Conservation (phyloP, 345 rosid genomes). For the Gossypium ekmanianum region DNA sequence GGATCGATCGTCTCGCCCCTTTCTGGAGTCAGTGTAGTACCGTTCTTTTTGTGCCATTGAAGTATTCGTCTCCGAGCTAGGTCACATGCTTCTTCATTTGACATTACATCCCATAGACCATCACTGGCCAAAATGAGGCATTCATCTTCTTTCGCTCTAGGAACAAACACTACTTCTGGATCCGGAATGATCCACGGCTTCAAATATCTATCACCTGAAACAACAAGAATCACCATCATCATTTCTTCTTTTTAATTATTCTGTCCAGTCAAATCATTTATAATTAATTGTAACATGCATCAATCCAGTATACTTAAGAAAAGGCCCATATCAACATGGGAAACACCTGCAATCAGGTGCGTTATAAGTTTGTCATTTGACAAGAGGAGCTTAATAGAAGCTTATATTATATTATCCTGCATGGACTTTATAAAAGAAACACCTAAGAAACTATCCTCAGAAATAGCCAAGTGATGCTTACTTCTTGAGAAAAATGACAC, state of each 20-base stretch:
- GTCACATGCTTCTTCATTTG: constrained; percentile 88
- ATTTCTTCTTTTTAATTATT: background rate
- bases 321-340: background rate
- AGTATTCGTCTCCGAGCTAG: constrained; percentile 79
- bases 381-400: background rate
- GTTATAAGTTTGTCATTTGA: background rate
- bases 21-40: constrained; percentile 33
- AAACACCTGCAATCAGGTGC: background rate
- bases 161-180: constrained; percentile 80
- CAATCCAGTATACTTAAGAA: background rate
- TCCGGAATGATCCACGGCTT: constrained; percentile 96
- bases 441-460: background rate
- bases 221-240: background rate
- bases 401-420: background rate
- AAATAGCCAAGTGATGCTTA: background rate
- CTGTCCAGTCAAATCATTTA: background rate
- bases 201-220: constrained; percentile 86
- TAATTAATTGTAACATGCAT: background rate
- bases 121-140: constrained; percentile 90
- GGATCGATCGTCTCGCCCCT: constrained; percentile 59
- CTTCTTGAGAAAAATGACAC: background rate
- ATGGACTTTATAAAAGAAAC: background rate
- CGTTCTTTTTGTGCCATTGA: constrained; percentile 85
- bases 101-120: constrained; percentile 95
- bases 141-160: constrained; percentile 85